Evolutionary conservation across 2,329 filamentous ascomycete species (phyloP).

Genomic region (Leptosphaerulina australis): DNA sequence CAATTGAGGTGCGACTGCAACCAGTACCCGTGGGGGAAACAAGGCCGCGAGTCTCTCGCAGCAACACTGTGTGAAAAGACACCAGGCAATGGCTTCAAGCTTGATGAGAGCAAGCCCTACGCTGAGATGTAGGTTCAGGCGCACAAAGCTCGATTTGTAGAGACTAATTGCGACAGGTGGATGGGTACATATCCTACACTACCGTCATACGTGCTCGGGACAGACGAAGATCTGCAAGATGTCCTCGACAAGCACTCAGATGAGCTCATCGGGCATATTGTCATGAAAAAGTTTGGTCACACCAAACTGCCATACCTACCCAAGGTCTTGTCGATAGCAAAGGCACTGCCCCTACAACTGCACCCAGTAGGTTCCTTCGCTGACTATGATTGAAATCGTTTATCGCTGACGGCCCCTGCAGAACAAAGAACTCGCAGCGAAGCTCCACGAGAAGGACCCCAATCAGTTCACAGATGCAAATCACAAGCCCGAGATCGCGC

Average conservation of each 20-base stretch:
- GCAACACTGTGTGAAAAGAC: constrained; percentile 70
- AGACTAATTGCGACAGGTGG: constrained; percentile 55
- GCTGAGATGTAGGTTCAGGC: constrained; percentile 57
- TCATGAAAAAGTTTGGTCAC: constrained; percentile 65
- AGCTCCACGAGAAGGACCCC: constrained; percentile 69
- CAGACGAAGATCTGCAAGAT: constrained; percentile 68
- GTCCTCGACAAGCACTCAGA: constrained; percentile 67
- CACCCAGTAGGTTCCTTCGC: constrained; percentile 58
- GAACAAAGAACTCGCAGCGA: constrained; percentile 68
- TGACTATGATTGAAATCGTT: neutral
- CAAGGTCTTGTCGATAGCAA: constrained; percentile 77
- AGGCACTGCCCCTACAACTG: constrained; percentile 75
- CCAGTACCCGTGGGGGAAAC: constrained; percentile 74
- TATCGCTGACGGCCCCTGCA: constrained; percentile 18
- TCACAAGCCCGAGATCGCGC: constrained; percentile 80
- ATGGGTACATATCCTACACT: constrained; percentile 77
- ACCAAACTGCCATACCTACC: constrained; percentile 73
- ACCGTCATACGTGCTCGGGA: constrained; percentile 67
- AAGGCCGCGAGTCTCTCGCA: constrained; percentile 68
- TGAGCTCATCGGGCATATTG: constrained; percentile 66
- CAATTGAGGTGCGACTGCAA: constrained; percentile 63
- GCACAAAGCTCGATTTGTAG: neutral
- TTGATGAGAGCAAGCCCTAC: constrained; percentile 69
- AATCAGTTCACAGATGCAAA: constrained; percentile 72
- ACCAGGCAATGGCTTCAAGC: constrained; percentile 65